These are phyloP conservation scores for Pseudopyrenochaeta lycopersici DNA, from an alignment of 2,329 filamentous ascomycete genomes.

Conservation along the genomic window DNA sequence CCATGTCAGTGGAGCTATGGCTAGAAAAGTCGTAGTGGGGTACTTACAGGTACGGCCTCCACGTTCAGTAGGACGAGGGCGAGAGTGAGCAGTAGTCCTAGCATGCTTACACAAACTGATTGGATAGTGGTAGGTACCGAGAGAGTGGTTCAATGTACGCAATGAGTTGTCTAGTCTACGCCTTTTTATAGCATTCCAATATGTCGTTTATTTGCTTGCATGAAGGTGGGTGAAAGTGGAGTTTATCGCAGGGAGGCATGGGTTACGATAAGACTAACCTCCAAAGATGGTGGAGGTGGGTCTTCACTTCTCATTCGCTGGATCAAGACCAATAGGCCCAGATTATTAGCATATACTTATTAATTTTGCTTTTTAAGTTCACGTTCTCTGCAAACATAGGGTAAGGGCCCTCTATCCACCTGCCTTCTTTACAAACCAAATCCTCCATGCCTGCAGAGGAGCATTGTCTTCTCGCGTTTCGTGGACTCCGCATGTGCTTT, in stretches of 20 bases:
- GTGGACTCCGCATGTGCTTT: too few species aligned
- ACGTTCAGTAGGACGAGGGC: not conserved
- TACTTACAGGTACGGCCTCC: slow-evolving; percentile 10
- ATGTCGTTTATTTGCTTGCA: not conserved
- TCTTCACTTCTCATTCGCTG: not conserved
- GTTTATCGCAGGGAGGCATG: not conserved
- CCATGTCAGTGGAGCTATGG: not conserved
- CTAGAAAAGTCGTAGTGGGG: not conserved
- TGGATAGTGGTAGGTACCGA: not conserved
- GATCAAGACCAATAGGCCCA: not conserved
- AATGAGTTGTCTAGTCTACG: not conserved
- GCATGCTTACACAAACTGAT: not conserved
- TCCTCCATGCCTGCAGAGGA: too few species aligned
- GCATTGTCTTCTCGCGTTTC: too few species aligned
- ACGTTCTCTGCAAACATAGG: too few species aligned
- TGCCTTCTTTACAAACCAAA: too few species aligned
- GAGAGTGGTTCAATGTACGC: not conserved
- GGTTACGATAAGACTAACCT: not conserved
- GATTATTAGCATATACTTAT: too few species aligned
- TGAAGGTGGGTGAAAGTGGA: not conserved
- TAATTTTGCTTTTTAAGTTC: too few species aligned
- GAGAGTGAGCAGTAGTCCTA: not conserved
- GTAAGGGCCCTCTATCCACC: too few species aligned
- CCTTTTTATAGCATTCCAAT: not conserved
- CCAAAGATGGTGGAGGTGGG: not conserved